A percentile compares a stretch with the other conserved stretches of the same genome.
phyloP scores from a whole-genome alignment of 202 grass and related monocot genomes.

The Dendrocalamus latiflorus region DNA sequence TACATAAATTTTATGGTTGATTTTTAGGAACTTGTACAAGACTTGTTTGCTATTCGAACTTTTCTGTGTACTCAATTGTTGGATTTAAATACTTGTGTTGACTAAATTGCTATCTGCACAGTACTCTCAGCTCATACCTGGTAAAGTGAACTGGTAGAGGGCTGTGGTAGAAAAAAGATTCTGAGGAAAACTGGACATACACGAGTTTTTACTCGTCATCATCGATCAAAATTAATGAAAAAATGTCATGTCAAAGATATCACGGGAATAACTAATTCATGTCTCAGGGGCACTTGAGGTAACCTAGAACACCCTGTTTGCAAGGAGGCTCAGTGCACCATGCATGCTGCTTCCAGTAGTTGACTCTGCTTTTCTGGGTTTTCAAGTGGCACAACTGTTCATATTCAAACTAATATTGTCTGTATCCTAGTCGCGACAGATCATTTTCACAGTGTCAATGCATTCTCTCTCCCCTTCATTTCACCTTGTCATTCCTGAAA shows the following conservation, averaged over 20 bases:
- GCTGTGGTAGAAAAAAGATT: not conserved
- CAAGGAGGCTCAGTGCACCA: not conserved
- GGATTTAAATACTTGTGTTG: not conserved
- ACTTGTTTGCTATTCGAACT: not conserved
- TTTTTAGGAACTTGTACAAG: not conserved
- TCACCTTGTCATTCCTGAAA: not conserved
- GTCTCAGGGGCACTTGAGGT: not conserved
- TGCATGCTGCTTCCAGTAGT: not conserved
- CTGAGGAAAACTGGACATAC: not conserved
- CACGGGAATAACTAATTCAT: not conserved
- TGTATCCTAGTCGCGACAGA: not conserved
- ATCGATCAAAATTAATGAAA: not conserved
- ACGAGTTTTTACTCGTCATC: not conserved
- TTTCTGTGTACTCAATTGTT: not conserved
- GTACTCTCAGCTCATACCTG: not conserved
- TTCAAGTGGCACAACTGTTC: not conserved
- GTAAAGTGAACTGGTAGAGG: not conserved
- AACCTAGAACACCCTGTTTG: not conserved
- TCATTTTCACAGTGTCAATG: not conserved
- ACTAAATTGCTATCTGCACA: not conserved
- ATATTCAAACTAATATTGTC: not conserved
- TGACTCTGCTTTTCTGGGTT: not conserved
- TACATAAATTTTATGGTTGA: not conserved
- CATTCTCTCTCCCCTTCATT: not conserved
- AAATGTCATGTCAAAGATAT: not conserved